Conservation (phyloP, 495 filamentous ascomycete species). For the Penicillium bovifimosum region DNA sequence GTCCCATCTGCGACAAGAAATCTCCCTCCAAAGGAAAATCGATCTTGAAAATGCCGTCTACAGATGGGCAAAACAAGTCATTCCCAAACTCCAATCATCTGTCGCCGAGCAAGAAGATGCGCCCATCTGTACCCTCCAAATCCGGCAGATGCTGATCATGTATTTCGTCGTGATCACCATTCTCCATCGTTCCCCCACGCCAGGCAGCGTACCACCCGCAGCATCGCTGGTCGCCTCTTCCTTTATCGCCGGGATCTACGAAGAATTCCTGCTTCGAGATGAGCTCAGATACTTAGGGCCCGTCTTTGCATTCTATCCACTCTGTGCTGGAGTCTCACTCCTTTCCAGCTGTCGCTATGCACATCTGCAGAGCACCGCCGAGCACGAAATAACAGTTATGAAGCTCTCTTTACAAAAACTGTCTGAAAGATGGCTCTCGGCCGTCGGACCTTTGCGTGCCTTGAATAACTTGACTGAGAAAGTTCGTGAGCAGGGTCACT, state of each 20-base stretch:
- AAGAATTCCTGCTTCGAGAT: conserved; percentile 27
- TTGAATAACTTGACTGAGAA: conserved; percentile 27
- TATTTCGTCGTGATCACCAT: conserved; percentile 27
- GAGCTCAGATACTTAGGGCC: conserved; percentile 26
- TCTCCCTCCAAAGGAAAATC: conserved; percentile 20
- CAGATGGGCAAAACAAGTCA: conserved; percentile 27
- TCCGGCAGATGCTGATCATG: conserved; percentile 25
- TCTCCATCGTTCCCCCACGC: conserved; percentile 23
- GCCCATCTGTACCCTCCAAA: conserved; percentile 16
- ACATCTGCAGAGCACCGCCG: conserved; percentile 21
- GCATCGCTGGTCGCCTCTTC: conserved; percentile 25
- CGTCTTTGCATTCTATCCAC: conserved; percentile 26
- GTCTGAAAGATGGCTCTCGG: conserved; percentile 26
- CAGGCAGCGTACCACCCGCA: conserved; percentile 21
- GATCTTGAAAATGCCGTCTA: conserved; percentile 28
- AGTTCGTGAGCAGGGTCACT: conserved; percentile 20
- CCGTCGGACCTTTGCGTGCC: conserved; percentile 24
- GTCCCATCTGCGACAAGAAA: conserved; percentile 22
- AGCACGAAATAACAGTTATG: conserved; percentile 28
- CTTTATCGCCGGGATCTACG: conserved; percentile 28
- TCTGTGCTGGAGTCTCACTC: conserved; percentile 22
- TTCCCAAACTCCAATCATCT: conserved; percentile 20
- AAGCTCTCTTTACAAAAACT: conserved; percentile 29
- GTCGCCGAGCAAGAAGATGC: conserved; percentile 17
- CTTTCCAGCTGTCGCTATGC: conserved; percentile 26